Percentiles rank a stretch among this genome's conserved stretches.
Conservation (phyloP, 192 early-diverging fungal genomes). For the Fimicolochytrium jonesii region DNA sequence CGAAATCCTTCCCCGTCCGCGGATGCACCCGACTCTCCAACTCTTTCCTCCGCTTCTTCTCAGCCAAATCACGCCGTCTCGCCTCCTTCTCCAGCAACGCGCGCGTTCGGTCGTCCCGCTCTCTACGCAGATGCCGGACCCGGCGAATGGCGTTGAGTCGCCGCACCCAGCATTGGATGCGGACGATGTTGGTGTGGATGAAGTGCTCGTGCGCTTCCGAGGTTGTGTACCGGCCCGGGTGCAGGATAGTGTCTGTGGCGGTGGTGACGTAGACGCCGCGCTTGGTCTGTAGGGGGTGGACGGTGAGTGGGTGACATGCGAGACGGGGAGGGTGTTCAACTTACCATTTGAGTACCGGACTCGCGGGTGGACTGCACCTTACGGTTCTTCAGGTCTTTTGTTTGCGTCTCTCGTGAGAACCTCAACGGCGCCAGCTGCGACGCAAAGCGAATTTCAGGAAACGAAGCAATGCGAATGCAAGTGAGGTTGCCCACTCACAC, state of each 20-base stretch:
- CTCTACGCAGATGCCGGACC: constrained; percentile 28
- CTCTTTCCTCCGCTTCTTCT: constrained; percentile 44
- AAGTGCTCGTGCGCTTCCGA: constrained; percentile 36
- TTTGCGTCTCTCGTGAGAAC: constrained; percentile 56
- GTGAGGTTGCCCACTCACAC: too few relatives aligned
- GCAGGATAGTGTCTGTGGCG: constrained; percentile 31
- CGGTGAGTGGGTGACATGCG: not conserved
- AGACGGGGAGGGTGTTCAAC: not conserved
- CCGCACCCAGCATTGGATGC: constrained; percentile 54
- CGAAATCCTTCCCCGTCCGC: constrained; percentile 52
- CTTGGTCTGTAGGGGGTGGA: constrained; percentile 32
- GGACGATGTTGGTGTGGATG: constrained; percentile 32
- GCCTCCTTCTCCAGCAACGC: constrained; percentile 47
- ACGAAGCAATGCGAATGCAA: too few relatives aligned
- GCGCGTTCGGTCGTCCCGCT: constrained; percentile 26
- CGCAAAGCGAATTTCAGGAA: constrained; percentile 3
- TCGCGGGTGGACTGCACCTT: constrained; percentile 36
- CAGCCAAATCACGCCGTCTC: constrained; percentile 37
- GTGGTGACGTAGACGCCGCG: constrained; percentile 37
- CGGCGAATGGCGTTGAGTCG: constrained; percentile 33
- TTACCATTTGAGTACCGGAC: constrained; percentile 52
- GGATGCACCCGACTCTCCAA: constrained; percentile 51
- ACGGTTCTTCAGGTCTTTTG: constrained; percentile 42
- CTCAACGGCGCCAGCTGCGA: constrained; percentile 12
- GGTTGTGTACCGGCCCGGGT: constrained; percentile 38